Evolutionary conservation across 257 asterid species (phyloP), one percentile per base, ranked within the genome.

Genomic region (Thymus quinquecostatus): DNA sequence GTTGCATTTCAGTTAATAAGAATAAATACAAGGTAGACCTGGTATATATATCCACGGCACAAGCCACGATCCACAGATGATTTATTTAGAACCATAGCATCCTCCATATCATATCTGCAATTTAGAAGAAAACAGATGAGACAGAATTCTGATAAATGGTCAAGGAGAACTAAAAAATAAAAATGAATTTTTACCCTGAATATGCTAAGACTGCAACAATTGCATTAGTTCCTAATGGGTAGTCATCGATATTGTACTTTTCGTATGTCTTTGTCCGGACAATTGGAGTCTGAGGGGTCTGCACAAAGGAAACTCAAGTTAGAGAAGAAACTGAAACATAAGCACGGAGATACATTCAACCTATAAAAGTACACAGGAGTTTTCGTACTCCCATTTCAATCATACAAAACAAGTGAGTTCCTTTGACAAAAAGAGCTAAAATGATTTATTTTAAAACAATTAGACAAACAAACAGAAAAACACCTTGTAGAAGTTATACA

Each of bases 201-300:
- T 95, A 95, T 65, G 99, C 96, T 75, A 95, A 79, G 79, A 95
- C 99, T 32, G 99, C 99, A 61, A 95, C 99, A 66, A 95, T 92
- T 60, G 98, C 98, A 81, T 95, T 95, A 28, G 98, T 95, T 77
- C 98, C 99, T 44, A 95, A 80, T 4, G 98, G 99, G 68, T 70
- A 82, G 70, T 95, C 99, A 78, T 95, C 98, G 63, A 95, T 82
- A 74, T 83, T 81, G 84, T 86, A 89, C 67, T 89, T 88, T 71
- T 89, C 97, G 68, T 94, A 94, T 43, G 99, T 74, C 81, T 81
- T 80, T 29, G 99, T 95, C 65, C 99, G 98, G 69, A 92, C 99
- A 77, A 95, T 87, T 56, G 99, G 99, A 28, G 96, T 95, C 73
- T 95, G 99, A 0, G 99, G 99, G 49, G 98, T 95, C 99, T 94